Percentiles rank a stretch among this genome's conserved stretches.
Conservation (phyloP, 768 basidiomycete genomes). For the Termitomyces bulborhizus region DNA sequence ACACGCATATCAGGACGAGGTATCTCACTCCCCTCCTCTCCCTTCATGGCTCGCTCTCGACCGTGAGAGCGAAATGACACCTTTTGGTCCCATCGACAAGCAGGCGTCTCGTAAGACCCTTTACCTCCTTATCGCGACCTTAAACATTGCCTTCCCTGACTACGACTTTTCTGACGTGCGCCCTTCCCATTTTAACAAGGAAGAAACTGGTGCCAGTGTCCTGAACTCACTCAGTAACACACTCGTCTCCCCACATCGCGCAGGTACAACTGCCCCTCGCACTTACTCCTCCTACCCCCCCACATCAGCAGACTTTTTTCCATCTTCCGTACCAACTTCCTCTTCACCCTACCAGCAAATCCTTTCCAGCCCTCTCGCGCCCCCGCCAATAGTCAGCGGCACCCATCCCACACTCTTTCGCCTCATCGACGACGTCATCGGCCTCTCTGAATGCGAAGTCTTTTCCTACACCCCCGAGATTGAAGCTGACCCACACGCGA, state of each 20-base stretch:
- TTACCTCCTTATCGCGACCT: conserved; percentile 91
- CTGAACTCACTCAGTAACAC: conserved; percentile 84
- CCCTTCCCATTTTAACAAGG: conserved; percentile 84
- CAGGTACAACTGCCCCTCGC: conserved; percentile 62
- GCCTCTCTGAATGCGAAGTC: conserved; percentile 88
- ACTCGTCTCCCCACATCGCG: conserved; percentile 65
- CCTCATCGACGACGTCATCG: conserved; percentile 85
- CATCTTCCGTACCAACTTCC: conserved; percentile 65
- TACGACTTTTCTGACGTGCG: conserved; percentile 93
- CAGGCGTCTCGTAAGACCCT: conserved; percentile 84
- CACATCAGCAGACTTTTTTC: conserved; percentile 65
- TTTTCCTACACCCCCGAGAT: conserved; percentile 92
- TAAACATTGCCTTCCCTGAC: conserved; percentile 97
- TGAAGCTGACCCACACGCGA: conserved; percentile 91
- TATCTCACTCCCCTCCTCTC: conserved; percentile 79
- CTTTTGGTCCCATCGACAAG: conserved; percentile 89
- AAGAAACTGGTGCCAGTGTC: conserved; percentile 73
- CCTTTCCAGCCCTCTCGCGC: conserved; percentile 58
- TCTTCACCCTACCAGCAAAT: conserved; percentile 60
- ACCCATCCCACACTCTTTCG: conserved; percentile 88
- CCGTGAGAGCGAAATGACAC: conserved; percentile 69
- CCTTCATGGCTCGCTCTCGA: conserved; percentile 74
- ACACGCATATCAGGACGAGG: conserved; percentile 73
- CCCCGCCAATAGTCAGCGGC: conserved; percentile 69
- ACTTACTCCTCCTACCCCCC: conserved; percentile 87